Evolutionary conservation across 371 early-diverging fungal genomes (phyloP).

Genomic region (Chytridium lagenaria): DNA sequence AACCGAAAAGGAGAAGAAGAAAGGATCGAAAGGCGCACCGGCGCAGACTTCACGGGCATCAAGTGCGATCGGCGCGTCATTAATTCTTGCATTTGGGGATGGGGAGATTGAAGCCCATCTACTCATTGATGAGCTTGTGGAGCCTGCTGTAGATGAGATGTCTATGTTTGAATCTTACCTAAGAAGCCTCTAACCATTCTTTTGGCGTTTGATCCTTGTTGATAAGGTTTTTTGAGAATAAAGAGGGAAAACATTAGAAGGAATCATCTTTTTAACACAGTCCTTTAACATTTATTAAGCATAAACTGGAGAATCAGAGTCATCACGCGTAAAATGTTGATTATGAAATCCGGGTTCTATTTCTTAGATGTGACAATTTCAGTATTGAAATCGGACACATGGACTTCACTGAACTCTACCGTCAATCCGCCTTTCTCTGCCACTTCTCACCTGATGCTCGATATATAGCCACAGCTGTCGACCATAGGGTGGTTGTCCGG

Average conservation of each 20-base stretch:
- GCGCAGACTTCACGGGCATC: neutral
- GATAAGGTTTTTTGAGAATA: too few relatives aligned
- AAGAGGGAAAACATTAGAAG: too few relatives aligned
- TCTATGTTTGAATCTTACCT: constrained; percentile 17
- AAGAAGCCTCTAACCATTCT: neutral
- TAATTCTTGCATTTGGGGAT: constrained; percentile 35
- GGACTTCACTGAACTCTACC: constrained; percentile 71
- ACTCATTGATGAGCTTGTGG: constrained; percentile 38
- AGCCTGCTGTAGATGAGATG: constrained; percentile 43
- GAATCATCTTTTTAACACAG: too few relatives aligned
- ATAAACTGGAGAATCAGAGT: too few relatives aligned
- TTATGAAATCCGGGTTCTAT: too few relatives aligned
- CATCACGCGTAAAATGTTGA: too few relatives aligned
- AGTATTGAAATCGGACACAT: too few relatives aligned
- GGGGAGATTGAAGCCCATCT: constrained; percentile 41
- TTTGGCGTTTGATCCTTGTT: neutral
- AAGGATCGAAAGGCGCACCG: too few relatives aligned
- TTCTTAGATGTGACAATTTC: too few relatives aligned
- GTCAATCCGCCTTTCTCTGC: constrained; percentile 64
- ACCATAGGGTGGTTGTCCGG: constrained; percentile 76
- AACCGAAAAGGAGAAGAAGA: constrained; percentile 9
- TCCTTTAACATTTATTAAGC: too few relatives aligned
- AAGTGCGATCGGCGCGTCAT: constrained; percentile 24
- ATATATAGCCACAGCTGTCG: constrained; percentile 72
- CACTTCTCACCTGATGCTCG: constrained; percentile 70